Conservation (phyloP, 345 rosid species). For the Syzygium grande region DNA sequence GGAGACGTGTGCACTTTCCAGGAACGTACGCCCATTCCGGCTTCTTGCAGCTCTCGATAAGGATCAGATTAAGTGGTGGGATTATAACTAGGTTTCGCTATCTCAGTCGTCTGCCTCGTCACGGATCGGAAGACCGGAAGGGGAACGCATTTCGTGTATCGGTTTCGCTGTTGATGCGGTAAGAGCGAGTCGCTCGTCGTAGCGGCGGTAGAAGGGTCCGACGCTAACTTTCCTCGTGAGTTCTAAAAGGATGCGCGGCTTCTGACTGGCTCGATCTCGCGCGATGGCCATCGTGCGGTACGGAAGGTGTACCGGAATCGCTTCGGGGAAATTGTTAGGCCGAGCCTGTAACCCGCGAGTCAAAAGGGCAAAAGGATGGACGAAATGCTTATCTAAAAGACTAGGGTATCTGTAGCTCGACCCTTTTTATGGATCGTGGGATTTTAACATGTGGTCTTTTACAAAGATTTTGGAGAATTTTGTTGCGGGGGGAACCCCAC, state of each 20-base stretch:
- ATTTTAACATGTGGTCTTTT: background rate
- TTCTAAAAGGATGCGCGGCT: too few species aligned
- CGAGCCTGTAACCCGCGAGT: background rate
- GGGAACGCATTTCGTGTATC: background rate
- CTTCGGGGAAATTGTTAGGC: background rate
- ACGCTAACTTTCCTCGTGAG: too few species aligned
- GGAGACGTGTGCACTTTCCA: background rate
- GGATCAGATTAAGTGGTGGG: background rate
- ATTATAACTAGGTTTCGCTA: background rate
- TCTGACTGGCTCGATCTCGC: background rate
- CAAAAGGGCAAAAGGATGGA: background rate
- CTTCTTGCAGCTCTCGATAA: background rate
- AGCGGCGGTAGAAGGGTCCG: too few species aligned
- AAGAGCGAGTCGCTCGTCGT: too few species aligned
- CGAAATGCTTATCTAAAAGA: background rate
- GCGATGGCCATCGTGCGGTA: too few species aligned
- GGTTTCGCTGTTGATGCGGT: rapidly evolving
- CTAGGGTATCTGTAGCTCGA: background rate
- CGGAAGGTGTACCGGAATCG: background rate
- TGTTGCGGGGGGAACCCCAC: background rate
- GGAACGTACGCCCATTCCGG: background rate
- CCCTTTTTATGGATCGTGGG: background rate
- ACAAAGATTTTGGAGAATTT: background rate
- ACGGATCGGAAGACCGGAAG: background rate
- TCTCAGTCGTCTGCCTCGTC: background rate